A percentile compares a stretch with the other conserved stretches of the same genome.
phyloP scores from a whole-genome alignment of 2,329 filamentous ascomycete species.

The Falciphora oryzae region DNA sequence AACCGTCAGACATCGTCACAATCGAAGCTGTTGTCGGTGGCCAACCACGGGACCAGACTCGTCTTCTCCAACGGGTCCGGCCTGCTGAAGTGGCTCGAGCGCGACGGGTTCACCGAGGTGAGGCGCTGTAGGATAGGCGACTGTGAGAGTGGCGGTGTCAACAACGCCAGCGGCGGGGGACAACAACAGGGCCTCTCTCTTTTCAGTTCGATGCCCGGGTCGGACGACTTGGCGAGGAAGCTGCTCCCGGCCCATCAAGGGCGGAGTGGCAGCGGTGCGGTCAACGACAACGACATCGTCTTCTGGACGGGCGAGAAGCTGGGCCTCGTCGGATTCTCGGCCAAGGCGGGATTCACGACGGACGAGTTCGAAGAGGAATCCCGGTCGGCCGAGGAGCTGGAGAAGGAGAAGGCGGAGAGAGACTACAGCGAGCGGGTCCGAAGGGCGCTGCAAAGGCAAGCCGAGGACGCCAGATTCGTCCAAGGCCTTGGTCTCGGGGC shows the following conservation, averaged over 20 bases:
- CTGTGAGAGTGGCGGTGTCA: constrained; percentile 32
- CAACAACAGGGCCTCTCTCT: constrained; percentile 37
- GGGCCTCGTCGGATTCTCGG: constrained; percentile 63
- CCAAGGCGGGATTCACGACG: constrained; percentile 39
- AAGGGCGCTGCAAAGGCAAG: constrained; percentile 67
- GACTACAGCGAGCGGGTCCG: constrained; percentile 68
- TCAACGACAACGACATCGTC: constrained; percentile 63
- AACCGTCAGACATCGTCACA: constrained; percentile 80
- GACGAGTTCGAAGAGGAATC: constrained; percentile 45
- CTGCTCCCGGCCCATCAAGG: constrained; percentile 55
- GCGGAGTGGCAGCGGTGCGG: constrained; percentile 21
- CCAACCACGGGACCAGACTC: constrained; percentile 73
- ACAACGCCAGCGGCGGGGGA: neutral
- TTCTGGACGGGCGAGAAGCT: constrained; percentile 86
- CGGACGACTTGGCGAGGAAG: constrained; percentile 74
- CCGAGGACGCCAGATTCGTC: constrained; percentile 72
- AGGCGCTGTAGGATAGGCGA: constrained; percentile 50
- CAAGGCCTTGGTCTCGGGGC: constrained; percentile 52
- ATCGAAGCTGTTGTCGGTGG: constrained; percentile 76
- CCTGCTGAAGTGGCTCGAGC: constrained; percentile 83
- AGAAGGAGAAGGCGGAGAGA: constrained; percentile 49
- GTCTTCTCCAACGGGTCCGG: constrained; percentile 82
- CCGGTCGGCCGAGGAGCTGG: constrained; percentile 39
- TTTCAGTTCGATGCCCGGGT: constrained; percentile 46
- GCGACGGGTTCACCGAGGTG: constrained; percentile 65